Conservation (phyloP, 2,329 filamentous ascomycete species). For the Colletotrichum cordylinicola region DNA sequence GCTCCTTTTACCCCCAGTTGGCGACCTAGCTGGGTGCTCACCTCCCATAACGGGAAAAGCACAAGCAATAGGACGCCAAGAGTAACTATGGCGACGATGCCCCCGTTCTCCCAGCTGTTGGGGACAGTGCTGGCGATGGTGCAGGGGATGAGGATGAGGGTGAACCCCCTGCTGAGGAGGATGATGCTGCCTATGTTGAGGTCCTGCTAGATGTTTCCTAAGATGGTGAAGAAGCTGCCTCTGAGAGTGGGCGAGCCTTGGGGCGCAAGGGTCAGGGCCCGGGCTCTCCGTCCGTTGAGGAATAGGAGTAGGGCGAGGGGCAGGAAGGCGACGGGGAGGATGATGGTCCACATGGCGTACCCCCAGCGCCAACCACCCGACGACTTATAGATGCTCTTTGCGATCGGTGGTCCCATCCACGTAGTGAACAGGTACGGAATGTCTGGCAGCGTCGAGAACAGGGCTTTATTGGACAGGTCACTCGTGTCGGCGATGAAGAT, state of each 20-base stretch:
- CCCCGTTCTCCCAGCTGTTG: background rate
- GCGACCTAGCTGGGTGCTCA: background rate
- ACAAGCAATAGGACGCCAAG: background rate
- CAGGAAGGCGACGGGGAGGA: constrained; percentile 61
- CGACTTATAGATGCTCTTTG: constrained; percentile 46
- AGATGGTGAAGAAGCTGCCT: background rate
- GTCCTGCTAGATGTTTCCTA: background rate
- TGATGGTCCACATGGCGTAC: constrained; percentile 58
- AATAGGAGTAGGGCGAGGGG: constrained; percentile 43
- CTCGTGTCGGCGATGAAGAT: constrained; percentile 70
- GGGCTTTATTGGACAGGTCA: background rate
- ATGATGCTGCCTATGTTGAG: constrained; percentile 22
- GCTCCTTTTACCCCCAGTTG: background rate
- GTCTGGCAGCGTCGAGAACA: background rate
- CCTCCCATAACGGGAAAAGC: background rate
- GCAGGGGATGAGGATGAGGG: background rate
- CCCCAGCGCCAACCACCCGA: constrained; percentile 69
- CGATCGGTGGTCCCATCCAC: background rate
- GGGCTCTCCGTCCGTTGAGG: background rate
- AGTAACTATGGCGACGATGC: background rate
- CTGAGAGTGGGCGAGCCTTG: background rate
- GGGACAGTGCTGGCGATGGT: background rate
- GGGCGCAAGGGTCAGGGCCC: background rate
- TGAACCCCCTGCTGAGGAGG: background rate
- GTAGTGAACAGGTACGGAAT: background rate